Conservation (phyloP, 202 grass and related monocot species). For the Hordeum pubiflorum region DNA sequence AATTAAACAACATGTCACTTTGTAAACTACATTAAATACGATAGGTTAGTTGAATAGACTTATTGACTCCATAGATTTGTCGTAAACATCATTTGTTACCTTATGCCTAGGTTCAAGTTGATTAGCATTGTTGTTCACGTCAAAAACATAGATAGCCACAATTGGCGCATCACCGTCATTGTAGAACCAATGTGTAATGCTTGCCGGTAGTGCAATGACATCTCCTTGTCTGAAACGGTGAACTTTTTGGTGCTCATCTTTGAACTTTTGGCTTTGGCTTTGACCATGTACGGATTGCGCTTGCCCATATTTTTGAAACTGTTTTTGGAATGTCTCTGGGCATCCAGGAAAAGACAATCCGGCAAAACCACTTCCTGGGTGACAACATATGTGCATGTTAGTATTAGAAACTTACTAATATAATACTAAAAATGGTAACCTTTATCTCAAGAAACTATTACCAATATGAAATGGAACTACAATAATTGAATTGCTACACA, state of each 20-base stretch:
- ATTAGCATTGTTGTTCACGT: constrained; percentile 36
- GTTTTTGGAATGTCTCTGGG: constrained; percentile 20
- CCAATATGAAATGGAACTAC: background rate
- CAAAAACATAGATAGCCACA: constrained; percentile 26
- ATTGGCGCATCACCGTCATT: background rate
- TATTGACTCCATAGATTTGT: background rate
- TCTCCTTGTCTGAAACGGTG: constrained; percentile 26
- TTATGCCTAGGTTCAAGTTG: constrained; percentile 30
- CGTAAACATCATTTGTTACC: background rate
- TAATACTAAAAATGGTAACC: background rate
- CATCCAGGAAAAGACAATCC: background rate
- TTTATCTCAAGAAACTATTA: background rate
- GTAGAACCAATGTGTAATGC: constrained; percentile 30
- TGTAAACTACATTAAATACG: background rate
- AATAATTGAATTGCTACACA: background rate
- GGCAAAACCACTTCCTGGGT: background rate
- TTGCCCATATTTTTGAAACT: background rate
- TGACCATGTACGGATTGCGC: background rate
- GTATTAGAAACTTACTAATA: background rate
- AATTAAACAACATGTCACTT: background rate
- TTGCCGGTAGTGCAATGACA: constrained; percentile 24
- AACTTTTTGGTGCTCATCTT: constrained; percentile 39
- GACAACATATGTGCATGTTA: background rate
- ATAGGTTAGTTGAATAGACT: background rate
- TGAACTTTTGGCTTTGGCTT: constrained; percentile 12